Evolutionary conservation across 768 basidiomycete species (phyloP), one percentile per base, ranked within the genome.

Genomic region (Agaricus bisporus): DNA sequence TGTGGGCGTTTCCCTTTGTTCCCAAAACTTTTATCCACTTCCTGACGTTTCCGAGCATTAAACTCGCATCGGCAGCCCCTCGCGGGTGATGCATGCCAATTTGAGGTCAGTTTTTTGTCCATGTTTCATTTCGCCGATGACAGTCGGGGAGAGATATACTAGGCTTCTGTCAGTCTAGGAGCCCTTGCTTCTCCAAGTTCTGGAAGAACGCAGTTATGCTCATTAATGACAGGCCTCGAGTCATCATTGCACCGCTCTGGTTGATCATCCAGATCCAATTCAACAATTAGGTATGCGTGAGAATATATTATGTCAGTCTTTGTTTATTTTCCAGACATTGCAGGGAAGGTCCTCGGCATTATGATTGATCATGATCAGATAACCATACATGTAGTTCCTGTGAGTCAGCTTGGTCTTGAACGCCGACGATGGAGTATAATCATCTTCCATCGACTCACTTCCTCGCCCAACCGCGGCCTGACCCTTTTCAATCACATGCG

Each of bases 391-490:
- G 22, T 22, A 39, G 15, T 6, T 43, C 10, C 7, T 20, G n/a
- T 22, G 18, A 43, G 42, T 39, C 15, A 39, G 6, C 38, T 39
- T 17, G 6, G 17, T 2, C 38, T 39, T 22, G n/a, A 5, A 38
- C 15, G 8, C 4, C 25, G 20, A 35, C 25, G 11, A 54, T 54
- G 52, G 29, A 18, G 17, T 48, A 47, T 38, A 6, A 18, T 2
- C 39, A 48, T 11, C 52, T 54, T 14, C 53, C 53, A 10, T 48
- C 53, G 32, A 58, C 59, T 22, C 69, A 72, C 48, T 72, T 72
- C 52, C 60, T 72, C 15, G 60, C 63, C 14, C 67, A 69, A 47
- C 67, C 69, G 26, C 60, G 68, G 18, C 68, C 66, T 4, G 65
- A 67, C 50, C 51, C 62, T 39, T 45, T 60, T 28, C 48, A 60